These are phyloP conservation scores for Paramecium sonneborni DNA, from an alignment of 73 alveolate species.

Conservation along the genomic window DNA sequence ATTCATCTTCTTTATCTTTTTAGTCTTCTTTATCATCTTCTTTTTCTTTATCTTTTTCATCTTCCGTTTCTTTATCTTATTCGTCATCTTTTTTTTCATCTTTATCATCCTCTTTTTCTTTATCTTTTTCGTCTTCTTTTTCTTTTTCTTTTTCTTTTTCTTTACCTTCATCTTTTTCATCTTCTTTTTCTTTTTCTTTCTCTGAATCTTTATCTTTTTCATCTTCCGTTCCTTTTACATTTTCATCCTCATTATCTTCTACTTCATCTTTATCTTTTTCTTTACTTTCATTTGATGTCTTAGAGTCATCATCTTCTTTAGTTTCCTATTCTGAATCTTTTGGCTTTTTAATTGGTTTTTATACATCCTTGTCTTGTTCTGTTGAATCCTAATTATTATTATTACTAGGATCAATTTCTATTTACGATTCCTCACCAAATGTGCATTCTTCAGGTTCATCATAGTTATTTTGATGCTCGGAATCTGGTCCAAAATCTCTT, in stretches of 20 bases:
- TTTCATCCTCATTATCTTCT: background rate
- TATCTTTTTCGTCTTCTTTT: background rate
- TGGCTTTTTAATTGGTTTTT: background rate
- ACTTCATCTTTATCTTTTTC: background rate
- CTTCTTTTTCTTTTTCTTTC: background rate
- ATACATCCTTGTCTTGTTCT: background rate
- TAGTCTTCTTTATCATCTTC: background rate
- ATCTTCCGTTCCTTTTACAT: background rate
- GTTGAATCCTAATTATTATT: background rate
- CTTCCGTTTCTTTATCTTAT: background rate
- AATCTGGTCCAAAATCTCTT: conserved; percentile 37
- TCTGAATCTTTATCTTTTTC: background rate
- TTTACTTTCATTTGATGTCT: too few relatives aligned
- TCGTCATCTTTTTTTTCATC: background rate
- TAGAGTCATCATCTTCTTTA: too few relatives aligned
- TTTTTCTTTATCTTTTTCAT: background rate
- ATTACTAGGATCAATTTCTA: background rate
- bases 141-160: background rate
- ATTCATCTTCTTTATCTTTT: background rate
- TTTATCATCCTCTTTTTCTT: background rate
- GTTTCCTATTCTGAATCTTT: background rate
- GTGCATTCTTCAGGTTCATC: background rate
- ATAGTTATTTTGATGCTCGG: background rate
- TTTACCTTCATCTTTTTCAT: background rate
- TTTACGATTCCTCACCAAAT: background rate